Conservation (phyloP, 225 moss, liverwort and hornwort genomes). For the Anthoceros angustus region DNA sequence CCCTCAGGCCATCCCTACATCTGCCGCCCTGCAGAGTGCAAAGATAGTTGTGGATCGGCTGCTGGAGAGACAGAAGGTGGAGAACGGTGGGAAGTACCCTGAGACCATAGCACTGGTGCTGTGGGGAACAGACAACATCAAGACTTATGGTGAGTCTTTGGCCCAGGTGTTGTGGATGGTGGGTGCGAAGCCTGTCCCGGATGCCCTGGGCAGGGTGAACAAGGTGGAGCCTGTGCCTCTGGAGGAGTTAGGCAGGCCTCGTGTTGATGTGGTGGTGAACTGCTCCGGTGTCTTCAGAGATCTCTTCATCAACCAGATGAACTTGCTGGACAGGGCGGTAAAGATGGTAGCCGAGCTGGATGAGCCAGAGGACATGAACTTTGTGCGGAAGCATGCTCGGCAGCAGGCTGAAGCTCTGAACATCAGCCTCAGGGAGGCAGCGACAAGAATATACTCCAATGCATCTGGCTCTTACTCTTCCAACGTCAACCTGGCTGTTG, state of each 20-base stretch:
- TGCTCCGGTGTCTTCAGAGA: conserved; percentile 97
- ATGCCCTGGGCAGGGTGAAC: conserved; percentile 92
- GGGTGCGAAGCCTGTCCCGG: conserved; percentile 75
- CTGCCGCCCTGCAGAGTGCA: conserved; percentile 77
- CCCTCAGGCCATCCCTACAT: conserved; percentile 84
- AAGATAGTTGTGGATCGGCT: conserved; percentile 90
- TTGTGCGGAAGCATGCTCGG: conserved; percentile 78
- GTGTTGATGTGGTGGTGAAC: conserved; percentile 92
- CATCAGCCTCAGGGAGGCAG: conserved; percentile 64
- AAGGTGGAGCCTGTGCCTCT: conserved; percentile 88
- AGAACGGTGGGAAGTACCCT: conserved; percentile 85
- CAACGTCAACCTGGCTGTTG: conserved; percentile 86
- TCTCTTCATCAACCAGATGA: conserved; percentile 98
- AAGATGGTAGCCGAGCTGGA: conserved; percentile 91
- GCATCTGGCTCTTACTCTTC: conserved; percentile 94
- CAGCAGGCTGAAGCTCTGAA: conserved; percentile 68
- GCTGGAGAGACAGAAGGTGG: conserved; percentile 70
- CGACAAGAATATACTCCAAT: conserved; percentile 89
- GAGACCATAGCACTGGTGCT: conserved; percentile 87
- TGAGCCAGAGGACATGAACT: conserved; percentile 88
- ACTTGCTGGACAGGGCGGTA: conserved; percentile 94
- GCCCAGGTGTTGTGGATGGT: conserved; percentile 99
- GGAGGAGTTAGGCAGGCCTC: conserved; percentile 91
- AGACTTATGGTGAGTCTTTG: conserved; percentile 94
- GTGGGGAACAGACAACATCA: conserved; percentile 99